Evolutionary conservation across 345 rosid species (phyloP), one percentile per base, ranked within the genome.

Genomic region (Moricandia arvensis): DNA sequence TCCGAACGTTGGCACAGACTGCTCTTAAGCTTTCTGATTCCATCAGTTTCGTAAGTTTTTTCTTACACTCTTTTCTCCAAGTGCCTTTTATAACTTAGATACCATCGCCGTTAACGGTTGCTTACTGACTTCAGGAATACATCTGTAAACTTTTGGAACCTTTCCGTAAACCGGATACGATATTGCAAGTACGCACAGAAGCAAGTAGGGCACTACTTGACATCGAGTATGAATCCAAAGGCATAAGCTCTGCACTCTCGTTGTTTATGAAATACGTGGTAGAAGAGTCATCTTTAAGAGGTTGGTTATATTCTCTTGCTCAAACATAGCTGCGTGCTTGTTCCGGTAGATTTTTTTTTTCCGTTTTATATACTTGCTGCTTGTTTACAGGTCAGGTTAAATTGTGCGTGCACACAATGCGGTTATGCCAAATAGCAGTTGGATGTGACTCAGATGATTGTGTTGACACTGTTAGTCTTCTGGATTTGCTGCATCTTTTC

Each of bases 131-230:
- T 77, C 90, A 95, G 99, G 94, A 92, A 71, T 90, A 89, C 66
- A 88, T 88, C 73, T 69, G 85, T 72, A 83, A 89, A 72, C 93
- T 92, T 65, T 83, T 90, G 31, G 89, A 80, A 86, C 97, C 96
- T 38, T 90, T 90, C 71, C 86, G 88, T 62, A 83, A 88, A 77
- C 71, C 49, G 61, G 83, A 84, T 73, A 81, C 84, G 2, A 70
- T 83, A 68, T 87, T 93, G 90, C 93, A 83, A 87, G 87, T 95
- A 49, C 86, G 93, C 69, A 66, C 88, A 72, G 99, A 92, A 84
- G 97, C 97, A 75, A 86, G 89, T 82, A 88, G 93, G 79, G 96
- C 98, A 72, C 96, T 92, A 34, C 87, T 92, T 74, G 93, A 90
- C 86, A 88, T 95, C 53, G 98, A 95, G 83, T 88, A 86, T 82